Evolutionary conservation across 768 basidiomycete genomes (phyloP).

Genomic region (Trametes gibbosa): DNA sequence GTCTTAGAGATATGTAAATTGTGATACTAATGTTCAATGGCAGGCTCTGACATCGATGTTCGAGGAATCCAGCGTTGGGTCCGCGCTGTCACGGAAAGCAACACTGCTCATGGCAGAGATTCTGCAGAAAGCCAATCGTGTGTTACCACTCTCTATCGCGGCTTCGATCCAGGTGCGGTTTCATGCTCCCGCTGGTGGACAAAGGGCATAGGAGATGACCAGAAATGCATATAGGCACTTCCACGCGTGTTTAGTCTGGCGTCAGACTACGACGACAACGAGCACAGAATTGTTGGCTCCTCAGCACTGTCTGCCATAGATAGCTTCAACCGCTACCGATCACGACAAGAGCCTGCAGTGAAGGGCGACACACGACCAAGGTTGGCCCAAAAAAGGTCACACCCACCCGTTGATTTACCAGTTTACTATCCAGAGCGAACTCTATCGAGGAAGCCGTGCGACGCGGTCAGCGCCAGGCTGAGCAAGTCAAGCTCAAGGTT

Average conservation of each 20-base stretch:
- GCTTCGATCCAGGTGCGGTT: constrained; percentile 74
- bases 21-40: background rate
- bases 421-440: constrained; percentile 51
- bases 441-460: constrained; percentile 84
- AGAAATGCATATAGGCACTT: constrained; percentile 55
- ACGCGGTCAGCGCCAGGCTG: constrained; percentile 86
- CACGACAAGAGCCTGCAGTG: constrained; percentile 57
- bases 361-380: constrained; percentile 60
- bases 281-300: constrained; percentile 79
- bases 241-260: constrained; percentile 85
- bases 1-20: background rate
- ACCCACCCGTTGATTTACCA: background rate
- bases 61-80: constrained; percentile 72
- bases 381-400: constrained; percentile 36
- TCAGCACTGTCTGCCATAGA: constrained; percentile 86
- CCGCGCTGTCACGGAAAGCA: constrained; percentile 81
- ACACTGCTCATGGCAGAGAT: constrained; percentile 90
- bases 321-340: constrained; percentile 87
- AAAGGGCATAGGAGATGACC: background rate
- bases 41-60: constrained; percentile 86
- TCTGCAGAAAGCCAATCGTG: constrained; percentile 81
- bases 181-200: background rate
- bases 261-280: constrained; percentile 72
- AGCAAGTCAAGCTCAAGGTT: constrained; percentile 84
- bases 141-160: constrained; percentile 78